These are phyloP conservation scores for Exophiala oligosperma DNA, from an alignment of 2,329 filamentous ascomycete species.

Conservation along the genomic window DNA sequence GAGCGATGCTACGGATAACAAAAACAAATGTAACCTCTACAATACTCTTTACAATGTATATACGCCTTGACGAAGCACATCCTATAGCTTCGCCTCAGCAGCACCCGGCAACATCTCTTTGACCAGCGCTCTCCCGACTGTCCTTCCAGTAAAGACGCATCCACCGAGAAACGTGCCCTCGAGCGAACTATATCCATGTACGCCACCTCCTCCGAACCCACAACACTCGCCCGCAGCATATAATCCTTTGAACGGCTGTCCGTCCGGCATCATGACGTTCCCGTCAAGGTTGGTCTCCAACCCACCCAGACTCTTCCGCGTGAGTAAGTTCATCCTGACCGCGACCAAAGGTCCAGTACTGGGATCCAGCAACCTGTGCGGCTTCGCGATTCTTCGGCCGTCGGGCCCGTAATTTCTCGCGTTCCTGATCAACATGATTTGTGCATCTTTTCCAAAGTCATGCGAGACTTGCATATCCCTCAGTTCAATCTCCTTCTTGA, in stretches of 20 bases:
- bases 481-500: conserved; percentile 52
- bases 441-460: conserved; percentile 59
- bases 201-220: conserved; percentile 56
- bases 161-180: conserved; percentile 64
- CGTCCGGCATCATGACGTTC: conserved; percentile 39
- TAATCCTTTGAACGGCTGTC: conserved; percentile 38
- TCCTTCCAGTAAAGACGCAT: conserved; percentile 62
- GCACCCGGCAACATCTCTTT: neutral
- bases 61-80: neutral
- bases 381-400: conserved; percentile 52
- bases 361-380: conserved; percentile 56
- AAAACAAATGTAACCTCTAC: too few relatives aligned
- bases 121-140: conserved; percentile 54
- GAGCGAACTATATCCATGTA: conserved; percentile 63
- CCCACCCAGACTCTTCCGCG: conserved; percentile 59
- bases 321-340: conserved; percentile 61
- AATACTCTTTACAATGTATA: neutral
- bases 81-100: neutral
- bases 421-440: conserved; percentile 63
- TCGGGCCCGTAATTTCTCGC: conserved; percentile 59
- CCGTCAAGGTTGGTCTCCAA: conserved; percentile 41
- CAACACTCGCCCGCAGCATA: conserved; percentile 20
- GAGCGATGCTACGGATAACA: too few relatives aligned
- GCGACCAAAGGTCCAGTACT: conserved; percentile 61
- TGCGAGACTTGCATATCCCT: conserved; percentile 60